Evolutionary conservation across 345 rosid genomes (phyloP), one percentile per base, ranked within the genome.

Genomic region (Arabis hirsuta): DNA sequence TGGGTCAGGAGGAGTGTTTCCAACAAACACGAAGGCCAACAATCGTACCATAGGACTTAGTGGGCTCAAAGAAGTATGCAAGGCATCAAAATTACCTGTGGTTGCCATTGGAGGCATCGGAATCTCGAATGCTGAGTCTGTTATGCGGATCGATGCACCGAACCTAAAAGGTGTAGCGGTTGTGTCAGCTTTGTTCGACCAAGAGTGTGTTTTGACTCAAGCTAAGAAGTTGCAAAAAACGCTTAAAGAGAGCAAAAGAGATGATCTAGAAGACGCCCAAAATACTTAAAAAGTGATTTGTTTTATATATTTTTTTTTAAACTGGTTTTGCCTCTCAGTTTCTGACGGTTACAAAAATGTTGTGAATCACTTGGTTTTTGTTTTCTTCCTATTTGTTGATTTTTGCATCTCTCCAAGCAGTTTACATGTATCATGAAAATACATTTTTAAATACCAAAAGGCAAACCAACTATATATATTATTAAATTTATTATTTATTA

Each of bases 21-120:
- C 93, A 6, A 95, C 96, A 2, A 84, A 67, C 76, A 90, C 99
- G 0, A 95, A 91, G 81, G 85, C 74, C 6, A 91, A 91, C 77
- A 90, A 88, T 46, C 71, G 56, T 31, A 90, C 99, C 0, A 79
- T 91, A 7, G 98, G 96, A 65, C 82, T 95, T 77, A 92, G 91
- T 63, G 99, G 97, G 45, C 68, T 95, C 41, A 85, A 73, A 82
- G 61, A 80, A 6, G 92, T 95, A 26, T 95, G 99, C 16, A 20
- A 76, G 74, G 80, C 98, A 26, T 88, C 96, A 32, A 90, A 85
- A 71, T 64, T 95, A 65, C 98, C 96, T 0, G 96, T 91, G 34
- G 98, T 91, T 61, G 96, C 98, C 11, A 95, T 95, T 4, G 96
- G 98, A 12, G 98, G 99, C 31, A 88, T 95, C 0, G 84, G 83